Base-by-base conservation (phyloP, 805 yeast genomes). In the Saccharomycopsis capsularis region DNA sequence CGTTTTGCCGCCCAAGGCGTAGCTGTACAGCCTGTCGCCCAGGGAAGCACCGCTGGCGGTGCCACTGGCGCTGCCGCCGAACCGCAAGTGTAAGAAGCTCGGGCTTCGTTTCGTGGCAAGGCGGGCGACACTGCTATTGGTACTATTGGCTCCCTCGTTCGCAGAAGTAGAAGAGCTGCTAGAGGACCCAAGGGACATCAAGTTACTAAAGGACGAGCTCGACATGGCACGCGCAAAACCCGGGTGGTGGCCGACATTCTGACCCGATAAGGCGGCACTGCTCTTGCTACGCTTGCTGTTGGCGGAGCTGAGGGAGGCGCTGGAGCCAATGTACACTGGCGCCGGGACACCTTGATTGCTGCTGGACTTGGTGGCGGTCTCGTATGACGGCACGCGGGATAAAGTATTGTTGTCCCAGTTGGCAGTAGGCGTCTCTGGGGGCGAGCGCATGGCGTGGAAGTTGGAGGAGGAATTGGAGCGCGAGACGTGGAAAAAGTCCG, bases 371-470 rank as follows among this genome's bases (percentile, higher is more conserved):
- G 89, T 65, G 0, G 98, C 97, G 30, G 85, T 81, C 5, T 74
- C 75, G 64, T 91, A 91, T 0, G 95, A 80, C 0, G 98, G 98
- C 4, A 91, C 96, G 43, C 78, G 68, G 19, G 84, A 79, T 55
- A 87, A 56, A 2, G 69, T 64, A 4, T 63, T 62, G 2, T 71
- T 52, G 50, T 75, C 74, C 71, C 73, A 68, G 25, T 68, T 74
- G 4, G 51, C 55, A 3, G 55, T 50, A 3, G 55, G 51, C n/a
- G 47, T 46, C 22, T 51, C 56, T 3, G 47, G 52, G 52, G 35
- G 52, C 19, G 51, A 40, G 11, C 42, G 40, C 22, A 40, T 21
- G 13, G 19, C 45, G 13, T 30, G 7, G 1, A 60, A 55, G 3
- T 65, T 40, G 47, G 57, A 38, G 15, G 57, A 55, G 1, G 88